Conservation (phyloP, 306 rosid genomes). For the Hippophae tibetana region DNA sequence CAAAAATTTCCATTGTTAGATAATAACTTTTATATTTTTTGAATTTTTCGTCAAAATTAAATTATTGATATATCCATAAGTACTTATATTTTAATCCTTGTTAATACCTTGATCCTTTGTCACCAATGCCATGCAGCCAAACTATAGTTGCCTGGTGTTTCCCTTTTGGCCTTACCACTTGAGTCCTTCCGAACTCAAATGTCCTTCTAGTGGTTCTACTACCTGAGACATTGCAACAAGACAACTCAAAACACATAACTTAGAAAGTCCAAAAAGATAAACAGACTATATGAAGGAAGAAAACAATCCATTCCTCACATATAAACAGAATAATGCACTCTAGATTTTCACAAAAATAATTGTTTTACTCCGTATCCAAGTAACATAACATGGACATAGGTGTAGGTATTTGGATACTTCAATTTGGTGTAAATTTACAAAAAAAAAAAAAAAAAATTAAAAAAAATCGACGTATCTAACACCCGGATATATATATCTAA, state of each 20-base stretch:
- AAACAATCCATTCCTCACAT: background rate
- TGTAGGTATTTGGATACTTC: no score
- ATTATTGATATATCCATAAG: no score
- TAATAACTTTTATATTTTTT: no score
- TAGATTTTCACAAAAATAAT: no score
- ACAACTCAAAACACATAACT: slow-evolving; percentile 24
- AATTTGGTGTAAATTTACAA: no score
- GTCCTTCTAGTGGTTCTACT: slow-evolving; percentile 54
- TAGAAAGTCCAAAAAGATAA: slow-evolving; percentile 16
- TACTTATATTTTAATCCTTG: background rate
- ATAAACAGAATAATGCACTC: background rate
- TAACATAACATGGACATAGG: no score
- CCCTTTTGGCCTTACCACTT: slow-evolving; percentile 88
- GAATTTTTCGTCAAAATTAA: no score
- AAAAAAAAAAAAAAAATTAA: no score
- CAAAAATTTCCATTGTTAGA: no score
- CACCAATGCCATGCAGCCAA: slow-evolving; percentile 93
- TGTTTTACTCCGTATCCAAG: no score
- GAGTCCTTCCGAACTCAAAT: slow-evolving; percentile 84
- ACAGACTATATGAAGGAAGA: slow-evolving; percentile 4
- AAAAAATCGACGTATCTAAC: no score
- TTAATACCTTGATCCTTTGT: slow-evolving; percentile 77
- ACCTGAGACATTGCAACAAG: slow-evolving; percentile 44
- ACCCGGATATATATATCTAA: no score
- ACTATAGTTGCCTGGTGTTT: slow-evolving; percentile 84